Conservation (phyloP, 208 protist species). For the Naegleria gruberi region DNA sequence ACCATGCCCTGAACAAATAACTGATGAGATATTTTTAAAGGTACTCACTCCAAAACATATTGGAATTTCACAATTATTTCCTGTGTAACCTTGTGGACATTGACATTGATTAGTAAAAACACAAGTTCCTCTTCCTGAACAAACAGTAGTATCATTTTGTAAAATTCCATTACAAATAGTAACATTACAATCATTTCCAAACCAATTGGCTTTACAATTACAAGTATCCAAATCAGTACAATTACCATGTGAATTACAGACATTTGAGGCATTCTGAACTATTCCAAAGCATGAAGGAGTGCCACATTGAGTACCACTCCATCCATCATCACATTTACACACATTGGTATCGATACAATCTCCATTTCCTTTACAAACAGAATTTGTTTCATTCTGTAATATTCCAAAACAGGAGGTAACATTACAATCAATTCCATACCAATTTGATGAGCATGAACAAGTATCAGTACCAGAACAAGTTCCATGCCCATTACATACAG, state of each 20-base stretch:
- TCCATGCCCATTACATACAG: not conserved
- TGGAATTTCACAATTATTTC: not conserved
- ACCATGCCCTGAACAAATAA: not conserved
- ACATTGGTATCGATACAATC: not conserved
- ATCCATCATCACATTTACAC: not conserved
- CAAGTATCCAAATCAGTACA: not conserved
- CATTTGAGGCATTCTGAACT: not conserved
- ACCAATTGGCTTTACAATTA: not conserved
- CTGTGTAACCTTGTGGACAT: not conserved
- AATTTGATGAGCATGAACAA: not conserved
- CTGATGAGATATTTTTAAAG: too few species aligned
- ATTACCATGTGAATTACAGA: not conserved
- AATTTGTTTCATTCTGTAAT: not conserved
- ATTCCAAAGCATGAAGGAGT: not conserved
- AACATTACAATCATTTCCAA: not conserved
- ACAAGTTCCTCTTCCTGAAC: not conserved
- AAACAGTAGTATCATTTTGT: not conserved
- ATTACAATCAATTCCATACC: not conserved
- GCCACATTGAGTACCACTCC: not conserved
- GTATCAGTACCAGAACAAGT: not conserved
- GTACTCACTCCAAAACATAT: not conserved
- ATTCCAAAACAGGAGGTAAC: not conserved
- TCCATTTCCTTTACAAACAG: not conserved
- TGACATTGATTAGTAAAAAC: not conserved
- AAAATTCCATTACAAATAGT: not conserved